phyloP scores from a whole-genome alignment of 106 monocot genomes.

The Dendrobium catenatum region DNA sequence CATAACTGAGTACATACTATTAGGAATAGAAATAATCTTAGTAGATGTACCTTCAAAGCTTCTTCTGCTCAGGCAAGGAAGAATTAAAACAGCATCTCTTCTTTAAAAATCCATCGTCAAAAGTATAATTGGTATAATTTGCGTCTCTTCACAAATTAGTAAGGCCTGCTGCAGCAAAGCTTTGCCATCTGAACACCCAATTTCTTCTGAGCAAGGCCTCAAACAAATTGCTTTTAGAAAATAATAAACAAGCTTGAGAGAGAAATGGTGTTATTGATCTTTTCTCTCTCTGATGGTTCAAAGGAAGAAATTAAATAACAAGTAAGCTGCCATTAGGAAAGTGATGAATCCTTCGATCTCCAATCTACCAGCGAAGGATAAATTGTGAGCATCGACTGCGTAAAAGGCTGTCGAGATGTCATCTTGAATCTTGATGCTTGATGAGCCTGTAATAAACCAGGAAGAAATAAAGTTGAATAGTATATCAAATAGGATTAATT shows the following conservation, averaged over 20 bases:
- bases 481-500: too few relatives aligned
- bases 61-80: neutral
- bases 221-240: neutral
- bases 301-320: slow-evolving; percentile 21
- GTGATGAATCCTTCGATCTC: slow-evolving; percentile 12
- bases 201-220: neutral
- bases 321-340: slow-evolving; percentile 20
- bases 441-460: slow-evolving; percentile 43
- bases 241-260: neutral
- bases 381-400: slow-evolving; percentile 37
- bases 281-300: slow-evolving; percentile 1
- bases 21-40: too few relatives aligned
- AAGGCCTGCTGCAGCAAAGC: neutral
- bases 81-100: neutral
- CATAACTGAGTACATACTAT: neutral
- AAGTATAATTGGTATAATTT: neutral
- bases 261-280: neutral
- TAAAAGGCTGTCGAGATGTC: slow-evolving; percentile 34
- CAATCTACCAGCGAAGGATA: slow-evolving; percentile 26
- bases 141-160: neutral
- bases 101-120: neutral
- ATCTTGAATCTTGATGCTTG: slow-evolving; percentile 55
- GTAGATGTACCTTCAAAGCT: too few relatives aligned
- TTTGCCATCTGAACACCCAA: neutral
- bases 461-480: neutral